Conservation (phyloP, 2,329 filamentous ascomycete genomes). For the Aspergillus carbonarius region DNA sequence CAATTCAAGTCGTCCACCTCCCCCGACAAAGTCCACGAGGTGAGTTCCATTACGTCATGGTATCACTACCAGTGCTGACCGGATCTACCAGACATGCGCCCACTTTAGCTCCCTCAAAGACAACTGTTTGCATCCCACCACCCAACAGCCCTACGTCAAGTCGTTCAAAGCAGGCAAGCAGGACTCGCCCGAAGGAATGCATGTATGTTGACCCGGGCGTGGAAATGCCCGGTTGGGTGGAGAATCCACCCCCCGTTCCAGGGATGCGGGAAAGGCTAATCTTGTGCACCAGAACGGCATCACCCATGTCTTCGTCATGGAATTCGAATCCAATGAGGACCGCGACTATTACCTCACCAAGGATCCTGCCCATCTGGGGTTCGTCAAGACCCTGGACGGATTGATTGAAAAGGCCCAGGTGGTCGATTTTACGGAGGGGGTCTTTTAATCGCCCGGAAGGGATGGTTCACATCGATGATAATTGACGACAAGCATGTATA, state of each 20-base stretch:
- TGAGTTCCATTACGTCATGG: constrained; percentile 34
- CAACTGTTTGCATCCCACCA: constrained; percentile 59
- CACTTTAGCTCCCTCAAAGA: constrained; percentile 58
- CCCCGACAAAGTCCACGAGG: constrained; percentile 55
- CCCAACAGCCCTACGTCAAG: constrained; percentile 60
- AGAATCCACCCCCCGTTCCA: not conserved
- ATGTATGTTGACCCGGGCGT: constrained; percentile 46
- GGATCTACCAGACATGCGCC: constrained; percentile 49
- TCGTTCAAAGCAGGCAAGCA: constrained; percentile 61
- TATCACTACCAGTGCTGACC: too few species aligned
- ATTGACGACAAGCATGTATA: not conserved
- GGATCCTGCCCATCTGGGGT: constrained; percentile 63
- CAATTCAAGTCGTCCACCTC: constrained; percentile 58
- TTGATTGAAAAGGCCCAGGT: constrained; percentile 35
- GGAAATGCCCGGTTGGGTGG: not conserved
- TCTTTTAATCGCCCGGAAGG: not conserved
- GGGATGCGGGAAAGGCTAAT: not conserved
- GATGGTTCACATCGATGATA: not conserved
- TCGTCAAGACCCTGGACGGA: constrained; percentile 47
- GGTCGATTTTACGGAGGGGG: constrained; percentile 31
- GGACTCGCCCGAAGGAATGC: constrained; percentile 60
- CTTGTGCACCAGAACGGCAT: constrained; percentile 45
- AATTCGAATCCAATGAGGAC: constrained; percentile 64
- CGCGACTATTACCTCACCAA: constrained; percentile 65
- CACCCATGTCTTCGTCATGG: constrained; percentile 67